phyloP scores from a whole-genome alignment of 2,329 filamentous ascomycete species.

The Colletotrichum cordylinicola region DNA sequence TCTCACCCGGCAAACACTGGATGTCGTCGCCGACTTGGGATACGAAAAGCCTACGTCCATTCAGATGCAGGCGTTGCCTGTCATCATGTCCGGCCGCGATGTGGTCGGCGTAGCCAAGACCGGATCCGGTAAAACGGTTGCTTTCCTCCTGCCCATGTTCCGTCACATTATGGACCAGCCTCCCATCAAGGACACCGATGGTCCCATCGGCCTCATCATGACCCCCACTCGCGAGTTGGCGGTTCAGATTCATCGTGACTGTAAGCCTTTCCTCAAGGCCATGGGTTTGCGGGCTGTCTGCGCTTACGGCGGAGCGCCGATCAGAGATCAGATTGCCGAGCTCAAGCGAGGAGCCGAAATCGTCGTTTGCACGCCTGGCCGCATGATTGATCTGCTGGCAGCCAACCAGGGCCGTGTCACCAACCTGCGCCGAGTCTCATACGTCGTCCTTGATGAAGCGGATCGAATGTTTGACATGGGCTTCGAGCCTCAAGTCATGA shows the following conservation, averaged over 20 bases:
- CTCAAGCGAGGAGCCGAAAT: constrained; percentile 95
- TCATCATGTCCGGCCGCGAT: constrained; percentile 95
- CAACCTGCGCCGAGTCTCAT: constrained; percentile 87
- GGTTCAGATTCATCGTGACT: constrained; percentile 91
- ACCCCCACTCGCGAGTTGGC: constrained; percentile 94
- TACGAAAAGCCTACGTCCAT: constrained; percentile 93
- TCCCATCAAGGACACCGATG: constrained; percentile 81
- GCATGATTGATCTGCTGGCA: constrained; percentile 93
- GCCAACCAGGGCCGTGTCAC: constrained; percentile 95
- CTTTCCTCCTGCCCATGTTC: constrained; percentile 96
- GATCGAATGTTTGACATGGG: constrained; percentile 99
- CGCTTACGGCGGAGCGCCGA: constrained; percentile 92
- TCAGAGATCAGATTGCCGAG: constrained; percentile 97
- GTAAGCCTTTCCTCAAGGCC: constrained; percentile 91
- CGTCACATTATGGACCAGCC: constrained; percentile 95
- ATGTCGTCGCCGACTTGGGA: constrained; percentile 80
- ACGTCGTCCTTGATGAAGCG: constrained; percentile 94
- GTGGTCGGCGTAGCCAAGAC: constrained; percentile 97
- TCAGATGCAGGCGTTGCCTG: constrained; percentile 92
- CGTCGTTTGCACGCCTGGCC: constrained; percentile 91
- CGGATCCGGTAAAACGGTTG: constrained; percentile 95
- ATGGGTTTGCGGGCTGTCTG: constrained; percentile 87
- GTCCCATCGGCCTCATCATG: constrained; percentile 87
- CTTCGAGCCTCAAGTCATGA: constrained; percentile 97
- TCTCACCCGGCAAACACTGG: constrained; percentile 82